Percentiles rank a stretch among this genome's conserved stretches.
These are phyloP conservation scores for Gelatoporia subvermispora DNA, from an alignment of 768 basidiomycete genomes.

Conservation along the genomic window DNA sequence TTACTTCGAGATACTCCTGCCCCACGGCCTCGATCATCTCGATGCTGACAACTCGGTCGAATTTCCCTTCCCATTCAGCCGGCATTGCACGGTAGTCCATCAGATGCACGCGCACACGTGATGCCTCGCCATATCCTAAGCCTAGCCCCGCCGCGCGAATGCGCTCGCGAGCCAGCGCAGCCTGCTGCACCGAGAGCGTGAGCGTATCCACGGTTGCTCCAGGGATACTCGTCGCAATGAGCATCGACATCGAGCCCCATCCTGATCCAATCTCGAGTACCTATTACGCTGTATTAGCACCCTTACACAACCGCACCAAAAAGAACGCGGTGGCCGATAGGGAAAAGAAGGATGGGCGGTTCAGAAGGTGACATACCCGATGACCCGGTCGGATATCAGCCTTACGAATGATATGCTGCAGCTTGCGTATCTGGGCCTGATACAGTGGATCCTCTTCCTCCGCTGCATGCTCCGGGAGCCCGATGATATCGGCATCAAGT, in stretches of 20 bases:
- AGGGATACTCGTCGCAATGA: constrained; percentile 49
- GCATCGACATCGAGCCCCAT: constrained; percentile 71
- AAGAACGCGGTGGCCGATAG: too few relatives aligned
- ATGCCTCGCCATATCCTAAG: constrained; percentile 15
- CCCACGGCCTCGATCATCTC: constrained; percentile 81
- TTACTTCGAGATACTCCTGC: constrained; percentile 51
- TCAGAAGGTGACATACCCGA: too few relatives aligned
- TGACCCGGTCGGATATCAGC: constrained; percentile 55
- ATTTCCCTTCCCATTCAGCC: constrained; percentile 53
- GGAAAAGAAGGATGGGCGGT: not conserved
- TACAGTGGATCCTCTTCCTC: constrained; percentile 15
- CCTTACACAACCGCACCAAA: not conserved
- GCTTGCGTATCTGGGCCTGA: constrained; percentile 42
- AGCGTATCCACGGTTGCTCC: constrained; percentile 64
- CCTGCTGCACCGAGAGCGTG: constrained; percentile 67
- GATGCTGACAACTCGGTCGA: constrained; percentile 67
- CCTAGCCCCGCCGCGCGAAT: constrained; percentile 46
- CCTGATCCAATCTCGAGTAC: constrained; percentile 76
- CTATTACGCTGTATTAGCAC: constrained; percentile 12
- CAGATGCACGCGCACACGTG: constrained; percentile 59
- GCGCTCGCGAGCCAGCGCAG: constrained; percentile 49
- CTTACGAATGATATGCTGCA: constrained; percentile 59
- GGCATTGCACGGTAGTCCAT: constrained; percentile 73
- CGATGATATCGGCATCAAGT: not conserved
- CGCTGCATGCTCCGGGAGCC: not conserved